These are phyloP conservation scores for Xenoacremonium recifei DNA, from an alignment of 2,329 filamentous ascomycete genomes.

Conservation along the genomic window DNA sequence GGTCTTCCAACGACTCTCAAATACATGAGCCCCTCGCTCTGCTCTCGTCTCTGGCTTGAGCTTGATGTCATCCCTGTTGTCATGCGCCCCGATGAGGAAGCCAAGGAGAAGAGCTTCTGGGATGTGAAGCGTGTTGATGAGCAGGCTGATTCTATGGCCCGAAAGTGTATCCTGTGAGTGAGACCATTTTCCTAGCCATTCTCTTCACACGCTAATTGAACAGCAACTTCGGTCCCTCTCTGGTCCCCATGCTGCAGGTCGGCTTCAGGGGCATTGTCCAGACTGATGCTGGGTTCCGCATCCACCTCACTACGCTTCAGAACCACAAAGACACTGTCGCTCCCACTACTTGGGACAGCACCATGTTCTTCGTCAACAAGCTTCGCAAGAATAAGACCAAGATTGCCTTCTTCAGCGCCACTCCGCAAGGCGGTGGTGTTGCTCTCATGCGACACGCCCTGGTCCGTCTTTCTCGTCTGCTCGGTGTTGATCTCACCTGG, in stretches of 20 bases:
- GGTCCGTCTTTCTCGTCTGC: slow-evolving; percentile 64
- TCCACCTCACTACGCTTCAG: slow-evolving; percentile 54
- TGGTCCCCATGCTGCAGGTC: slow-evolving; percentile 66
- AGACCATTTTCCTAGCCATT: background rate
- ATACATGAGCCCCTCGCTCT: slow-evolving; percentile 61
- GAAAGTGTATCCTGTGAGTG: slow-evolving; percentile 73
- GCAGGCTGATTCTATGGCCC: slow-evolving; percentile 76
- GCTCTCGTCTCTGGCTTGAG: slow-evolving; percentile 71
- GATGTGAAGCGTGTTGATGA: slow-evolving; percentile 67
- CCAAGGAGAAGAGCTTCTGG: slow-evolving; percentile 45
- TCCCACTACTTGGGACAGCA: slow-evolving; percentile 62
- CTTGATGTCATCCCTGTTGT: slow-evolving; percentile 74
- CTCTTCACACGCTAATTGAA: slow-evolving; percentile 1
- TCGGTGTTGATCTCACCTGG: slow-evolving; percentile 72
- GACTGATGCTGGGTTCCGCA: slow-evolving; percentile 65
- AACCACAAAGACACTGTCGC: slow-evolving; percentile 62
- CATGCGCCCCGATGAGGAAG: slow-evolving; percentile 48
- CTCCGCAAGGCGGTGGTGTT: slow-evolving; percentile 79
- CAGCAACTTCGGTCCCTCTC: slow-evolving; percentile 70
- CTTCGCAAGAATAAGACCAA: slow-evolving; percentile 64
- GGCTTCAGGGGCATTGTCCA: slow-evolving; percentile 68
- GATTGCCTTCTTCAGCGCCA: slow-evolving; percentile 77
- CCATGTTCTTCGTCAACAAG: slow-evolving; percentile 60
- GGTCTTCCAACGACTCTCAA: slow-evolving; percentile 64
- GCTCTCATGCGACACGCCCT: slow-evolving; percentile 80